Conservation (phyloP, 306 rosid species). For the Pueraria montana region DNA sequence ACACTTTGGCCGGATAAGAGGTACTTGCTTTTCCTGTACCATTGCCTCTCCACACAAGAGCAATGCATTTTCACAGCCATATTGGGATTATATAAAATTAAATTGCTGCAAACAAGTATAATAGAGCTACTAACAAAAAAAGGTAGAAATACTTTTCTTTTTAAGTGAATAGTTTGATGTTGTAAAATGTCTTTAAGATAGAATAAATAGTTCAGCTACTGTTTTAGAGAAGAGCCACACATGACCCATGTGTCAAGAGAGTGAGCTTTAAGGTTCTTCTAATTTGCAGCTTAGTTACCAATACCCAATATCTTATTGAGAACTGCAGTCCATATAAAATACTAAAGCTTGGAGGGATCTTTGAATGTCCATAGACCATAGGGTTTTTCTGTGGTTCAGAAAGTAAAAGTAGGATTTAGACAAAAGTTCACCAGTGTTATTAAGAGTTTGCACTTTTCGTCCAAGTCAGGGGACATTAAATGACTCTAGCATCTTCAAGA, state of each 20-base stretch:
- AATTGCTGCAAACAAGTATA: constrained; percentile 16
- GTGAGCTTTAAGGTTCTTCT: background rate
- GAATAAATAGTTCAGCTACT: background rate
- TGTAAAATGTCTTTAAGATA: background rate
- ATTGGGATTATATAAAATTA: constrained; percentile 19
- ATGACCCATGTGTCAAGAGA: background rate
- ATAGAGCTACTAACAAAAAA: background rate
- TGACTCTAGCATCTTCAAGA: background rate
- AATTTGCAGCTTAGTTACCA: background rate
- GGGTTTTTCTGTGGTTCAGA: background rate
- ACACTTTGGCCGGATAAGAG: constrained; percentile 94
- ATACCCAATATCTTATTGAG: background rate
- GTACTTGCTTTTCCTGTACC: constrained; percentile 57
- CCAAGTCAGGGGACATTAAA: background rate
- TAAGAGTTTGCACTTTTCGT: background rate
- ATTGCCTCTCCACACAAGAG: constrained; percentile 1
- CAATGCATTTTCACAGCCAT: constrained; percentile 12
- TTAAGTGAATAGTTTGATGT: background rate
- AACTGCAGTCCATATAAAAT: background rate
- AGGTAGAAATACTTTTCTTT: background rate
- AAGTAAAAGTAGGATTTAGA: background rate
- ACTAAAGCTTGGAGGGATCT: background rate
- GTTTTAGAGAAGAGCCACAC: background rate
- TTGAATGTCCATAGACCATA: background rate
- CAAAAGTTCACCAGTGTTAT: background rate